Percentiles rank a stretch among this genome's conserved stretches.
phyloP scores from a whole-genome alignment of 331 rosid species.

The Arachis monticola region DNA sequence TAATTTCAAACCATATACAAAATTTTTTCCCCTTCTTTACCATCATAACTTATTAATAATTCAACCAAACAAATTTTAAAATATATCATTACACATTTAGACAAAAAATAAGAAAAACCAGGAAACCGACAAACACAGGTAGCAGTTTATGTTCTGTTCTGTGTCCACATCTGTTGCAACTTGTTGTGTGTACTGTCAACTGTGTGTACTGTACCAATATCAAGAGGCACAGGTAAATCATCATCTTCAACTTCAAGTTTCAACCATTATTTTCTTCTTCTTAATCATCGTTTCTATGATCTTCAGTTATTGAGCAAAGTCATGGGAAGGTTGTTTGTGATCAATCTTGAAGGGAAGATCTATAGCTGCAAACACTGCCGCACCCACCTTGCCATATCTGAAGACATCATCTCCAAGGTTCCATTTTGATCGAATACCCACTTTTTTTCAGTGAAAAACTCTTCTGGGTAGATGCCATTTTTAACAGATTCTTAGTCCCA shows the following conservation, averaged over 20 bases:
- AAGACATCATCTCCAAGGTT: slow-evolving; percentile 82
- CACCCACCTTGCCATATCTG: slow-evolving; percentile 74
- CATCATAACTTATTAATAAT: no score
- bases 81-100: no score
- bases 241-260: slow-evolving; percentile 32
- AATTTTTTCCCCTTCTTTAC: no score
- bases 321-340: slow-evolving; percentile 85
- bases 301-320: slow-evolving; percentile 30
- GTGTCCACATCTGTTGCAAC: slow-evolving; percentile 54
- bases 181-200: background rate
- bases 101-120: background rate
- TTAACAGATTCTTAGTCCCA: slow-evolving; percentile 17
- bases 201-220: slow-evolving; percentile 9
- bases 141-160: background rate
- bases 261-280: slow-evolving; percentile 30
- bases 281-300: slow-evolving; percentile 13
- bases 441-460: slow-evolving; percentile 22
- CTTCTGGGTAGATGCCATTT: slow-evolving; percentile 16
- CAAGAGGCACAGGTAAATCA: slow-evolving; percentile 42
- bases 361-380: slow-evolving; percentile 88
- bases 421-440: slow-evolving; percentile 21
- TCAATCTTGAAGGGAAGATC: slow-evolving; percentile 79
- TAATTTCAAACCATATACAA: no score
- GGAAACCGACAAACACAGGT: slow-evolving; percentile 29
- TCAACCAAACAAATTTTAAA: no score